Conservation (phyloP, 1,284 basidiomycete genomes). For the Cutaneotrichosporon dermatis region DNA sequence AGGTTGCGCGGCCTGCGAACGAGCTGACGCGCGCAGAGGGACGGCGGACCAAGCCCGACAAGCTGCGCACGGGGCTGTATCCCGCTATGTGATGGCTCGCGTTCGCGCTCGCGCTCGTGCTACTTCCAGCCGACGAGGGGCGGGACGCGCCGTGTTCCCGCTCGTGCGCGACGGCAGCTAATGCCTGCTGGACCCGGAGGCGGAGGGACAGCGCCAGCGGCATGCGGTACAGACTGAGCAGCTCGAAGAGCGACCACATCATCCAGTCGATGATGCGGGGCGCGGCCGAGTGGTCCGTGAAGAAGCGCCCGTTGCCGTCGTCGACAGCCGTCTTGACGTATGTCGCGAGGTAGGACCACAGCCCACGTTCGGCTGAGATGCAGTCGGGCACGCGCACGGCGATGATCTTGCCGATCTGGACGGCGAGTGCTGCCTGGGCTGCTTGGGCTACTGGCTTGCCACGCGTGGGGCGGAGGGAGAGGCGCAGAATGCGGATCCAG, state of each 20-base stretch:
- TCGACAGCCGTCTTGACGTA: conserved; percentile 5
- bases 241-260: conserved; percentile 67
- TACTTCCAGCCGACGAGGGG: background rate
- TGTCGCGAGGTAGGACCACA: conserved; percentile 36
- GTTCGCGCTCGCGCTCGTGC: background rate
- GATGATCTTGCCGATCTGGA: conserved; percentile 68
- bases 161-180: background rate
- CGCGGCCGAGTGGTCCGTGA: background rate
- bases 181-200: conserved; percentile 53
- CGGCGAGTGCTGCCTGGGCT: conserved; percentile 49
- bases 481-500: conserved; percentile 65
- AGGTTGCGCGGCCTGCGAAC: too few species aligned
- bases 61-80: background rate
- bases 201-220: conserved; percentile 65
- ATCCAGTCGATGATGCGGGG: conserved; percentile 59
- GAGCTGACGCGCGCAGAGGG: background rate
- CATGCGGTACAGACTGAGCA: conserved; percentile 60
- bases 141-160: background rate
- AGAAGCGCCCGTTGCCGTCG: conserved; percentile 29
- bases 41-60: conserved; percentile 9
- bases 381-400: conserved; percentile 55
- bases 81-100: background rate
- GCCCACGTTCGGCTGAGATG: conserved; percentile 28
- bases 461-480: conserved; percentile 49
- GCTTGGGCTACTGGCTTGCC: conserved; percentile 33